phyloP scores from a whole-genome alignment of 2,329 filamentous ascomycete genomes.

The Fusarium citri region DNA sequence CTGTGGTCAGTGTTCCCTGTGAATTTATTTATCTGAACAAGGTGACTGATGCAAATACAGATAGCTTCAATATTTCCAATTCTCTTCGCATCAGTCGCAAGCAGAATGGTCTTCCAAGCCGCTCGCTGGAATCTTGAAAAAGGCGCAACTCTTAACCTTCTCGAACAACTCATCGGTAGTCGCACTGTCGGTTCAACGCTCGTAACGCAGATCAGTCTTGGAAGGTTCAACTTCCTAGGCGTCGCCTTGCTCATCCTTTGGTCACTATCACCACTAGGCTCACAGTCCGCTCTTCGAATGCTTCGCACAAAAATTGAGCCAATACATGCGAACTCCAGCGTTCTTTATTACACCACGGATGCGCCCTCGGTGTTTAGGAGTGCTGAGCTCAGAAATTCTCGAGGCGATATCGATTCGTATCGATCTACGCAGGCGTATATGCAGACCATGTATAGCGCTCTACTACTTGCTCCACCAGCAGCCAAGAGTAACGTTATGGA shows the following conservation, averaged over 20 bases:
- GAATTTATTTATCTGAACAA: accelerated
- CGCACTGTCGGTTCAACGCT: constrained; percentile 14
- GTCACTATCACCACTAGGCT: background rate
- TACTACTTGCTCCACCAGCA: background rate
- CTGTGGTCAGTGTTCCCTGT: background rate
- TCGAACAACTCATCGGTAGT: constrained; percentile 28
- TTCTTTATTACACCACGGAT: constrained; percentile 1
- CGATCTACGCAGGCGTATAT: background rate
- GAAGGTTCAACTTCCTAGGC: background rate
- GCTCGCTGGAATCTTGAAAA: constrained; percentile 23
- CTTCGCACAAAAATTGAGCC: background rate
- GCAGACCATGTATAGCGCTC: background rate
- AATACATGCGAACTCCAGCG: background rate
- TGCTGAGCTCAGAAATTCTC: background rate
- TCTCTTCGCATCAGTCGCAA: constrained; percentile 23
- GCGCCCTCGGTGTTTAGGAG: background rate
- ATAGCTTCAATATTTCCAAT: constrained; percentile 22
- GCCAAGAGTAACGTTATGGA: constrained; percentile 5
- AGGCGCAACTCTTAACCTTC: constrained; percentile 5
- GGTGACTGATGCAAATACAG: background rate
- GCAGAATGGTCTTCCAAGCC: constrained; percentile 17
- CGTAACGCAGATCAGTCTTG: background rate
- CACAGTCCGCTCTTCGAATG: background rate
- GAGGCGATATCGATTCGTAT: background rate
- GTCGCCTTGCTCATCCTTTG: background rate